These are phyloP conservation scores for Termitomyces sp. DNA, from an alignment of 768 basidiomycete species.

Conservation along the genomic window DNA sequence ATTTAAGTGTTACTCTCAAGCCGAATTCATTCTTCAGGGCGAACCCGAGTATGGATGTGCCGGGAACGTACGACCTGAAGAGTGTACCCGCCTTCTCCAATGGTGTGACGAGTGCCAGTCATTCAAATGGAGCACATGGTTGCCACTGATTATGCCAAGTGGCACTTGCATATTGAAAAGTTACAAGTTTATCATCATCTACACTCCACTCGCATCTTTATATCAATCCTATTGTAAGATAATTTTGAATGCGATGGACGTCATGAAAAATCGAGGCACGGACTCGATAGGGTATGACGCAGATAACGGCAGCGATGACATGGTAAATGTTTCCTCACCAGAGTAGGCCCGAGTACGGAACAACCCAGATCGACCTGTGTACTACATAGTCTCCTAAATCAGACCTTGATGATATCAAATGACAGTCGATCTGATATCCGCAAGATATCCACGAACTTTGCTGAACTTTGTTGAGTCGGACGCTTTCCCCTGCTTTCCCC, in stretches of 20 bases:
- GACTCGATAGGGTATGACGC: not conserved
- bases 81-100: slow-evolving; percentile 59
- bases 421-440: too few species aligned
- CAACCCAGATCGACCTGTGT: too few species aligned
- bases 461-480: too few species aligned
- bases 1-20: slow-evolving; percentile 68
- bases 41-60: slow-evolving; percentile 91
- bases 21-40: slow-evolving; percentile 81
- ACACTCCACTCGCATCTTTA: not conserved
- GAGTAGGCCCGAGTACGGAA: too few species aligned
- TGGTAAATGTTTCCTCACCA: not conserved
- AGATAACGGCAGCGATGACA: not conserved
- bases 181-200: not conserved
- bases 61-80: slow-evolving; percentile 58
- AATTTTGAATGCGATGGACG: not conserved
- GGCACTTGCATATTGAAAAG: not conserved
- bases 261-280: not conserved
- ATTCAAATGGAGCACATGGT: slow-evolving; percentile 6
- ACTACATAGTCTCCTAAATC: too few species aligned
- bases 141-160: slow-evolving; percentile 4
- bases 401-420: too few species aligned
- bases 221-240: not conserved
- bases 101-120: slow-evolving; percentile 5
- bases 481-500: too few species aligned
- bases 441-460: too few species aligned